A percentile compares a stretch with the other conserved stretches of the same genome.
Conservation (phyloP, 257 asterid species). For the Solanum verrucosum region DNA sequence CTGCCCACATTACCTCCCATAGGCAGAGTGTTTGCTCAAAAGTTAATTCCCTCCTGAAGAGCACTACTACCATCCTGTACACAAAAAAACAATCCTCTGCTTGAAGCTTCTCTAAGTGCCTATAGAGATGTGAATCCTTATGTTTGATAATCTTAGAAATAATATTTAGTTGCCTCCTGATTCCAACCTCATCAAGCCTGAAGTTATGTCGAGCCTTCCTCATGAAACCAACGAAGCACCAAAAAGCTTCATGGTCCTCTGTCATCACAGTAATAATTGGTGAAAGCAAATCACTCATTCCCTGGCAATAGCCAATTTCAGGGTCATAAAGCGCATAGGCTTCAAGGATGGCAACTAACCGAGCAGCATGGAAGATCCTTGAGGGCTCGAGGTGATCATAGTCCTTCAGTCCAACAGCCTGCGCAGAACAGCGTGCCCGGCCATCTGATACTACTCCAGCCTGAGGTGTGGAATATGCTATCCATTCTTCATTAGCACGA, state of each 20-base stretch:
- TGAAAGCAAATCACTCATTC: conserved; percentile 89
- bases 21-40: conserved; percentile 82
- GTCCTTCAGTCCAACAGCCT: conserved; percentile 71
- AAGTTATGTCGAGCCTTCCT: conserved; percentile 82
- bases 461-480: conserved; percentile 56
- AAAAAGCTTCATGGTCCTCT: conserved; percentile 71
- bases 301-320: conserved; percentile 92
- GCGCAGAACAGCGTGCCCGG: conserved; percentile 55
- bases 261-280: conserved; percentile 77
- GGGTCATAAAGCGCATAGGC: conserved; percentile 76
- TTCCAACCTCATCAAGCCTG: conserved; percentile 89
- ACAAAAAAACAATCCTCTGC: conserved; percentile 94
- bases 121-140: conserved; percentile 73
- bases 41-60: conserved; percentile 72
- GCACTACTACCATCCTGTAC: conserved; percentile 87
- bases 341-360: conserved; percentile 80
- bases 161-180: conserved; percentile 54
- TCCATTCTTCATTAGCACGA: conserved; percentile 79
- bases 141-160: conserved; percentile 70
- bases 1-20: conserved; percentile 99
- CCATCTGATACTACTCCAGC: conserved; percentile 48
- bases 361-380: conserved; percentile 69
- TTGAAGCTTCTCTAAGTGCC: conserved; percentile 76
- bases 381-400: conserved; percentile 69
- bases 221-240: conserved; percentile 95